phyloP scores from a whole-genome alignment of 2,329 filamentous ascomycete genomes.

The Polytolypa hystricis region DNA sequence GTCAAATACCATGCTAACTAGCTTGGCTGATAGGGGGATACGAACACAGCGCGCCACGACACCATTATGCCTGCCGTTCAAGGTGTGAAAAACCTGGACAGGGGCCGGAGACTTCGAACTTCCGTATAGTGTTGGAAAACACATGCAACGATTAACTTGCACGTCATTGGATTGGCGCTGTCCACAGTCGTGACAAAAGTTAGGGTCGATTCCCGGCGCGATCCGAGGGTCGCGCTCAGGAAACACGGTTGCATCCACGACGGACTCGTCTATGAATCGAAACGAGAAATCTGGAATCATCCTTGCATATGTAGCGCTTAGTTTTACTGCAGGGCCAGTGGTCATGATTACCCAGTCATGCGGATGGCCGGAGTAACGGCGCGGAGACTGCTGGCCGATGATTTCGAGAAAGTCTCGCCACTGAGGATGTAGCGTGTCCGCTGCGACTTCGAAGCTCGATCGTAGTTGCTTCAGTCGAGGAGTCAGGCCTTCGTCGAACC shows the following conservation, averaged over 20 bases:
- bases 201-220: constrained; percentile 22
- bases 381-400: constrained; percentile 12
- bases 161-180: constrained; percentile 42
- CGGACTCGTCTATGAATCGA: constrained; percentile 32
- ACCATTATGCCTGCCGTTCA: constrained; percentile 45
- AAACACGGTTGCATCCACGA: constrained; percentile 40
- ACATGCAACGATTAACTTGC: constrained; percentile 39
- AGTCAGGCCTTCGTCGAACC: constrained; percentile 42
- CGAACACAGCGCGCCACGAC: constrained; percentile 24
- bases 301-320: constrained; percentile 15
- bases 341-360: constrained; percentile 18
- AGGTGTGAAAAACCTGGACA: constrained; percentile 43
- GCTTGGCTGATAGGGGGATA: not conserved
- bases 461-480: constrained; percentile 34
- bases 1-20: too few relatives aligned
- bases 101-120: constrained; percentile 31
- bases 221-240: constrained; percentile 41
- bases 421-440: constrained; percentile 42
- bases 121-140: constrained; percentile 44
- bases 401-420: constrained; percentile 38
- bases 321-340: constrained; percentile 8
- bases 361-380: constrained; percentile 16
- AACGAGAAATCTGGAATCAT: constrained; percentile 14
- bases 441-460: constrained; percentile 42
- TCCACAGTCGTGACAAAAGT: constrained; percentile 36